These are phyloP conservation scores for Alloteropsis semialata DNA, from an alignment of 176 grass and related monocot species.

Conservation along the genomic window DNA sequence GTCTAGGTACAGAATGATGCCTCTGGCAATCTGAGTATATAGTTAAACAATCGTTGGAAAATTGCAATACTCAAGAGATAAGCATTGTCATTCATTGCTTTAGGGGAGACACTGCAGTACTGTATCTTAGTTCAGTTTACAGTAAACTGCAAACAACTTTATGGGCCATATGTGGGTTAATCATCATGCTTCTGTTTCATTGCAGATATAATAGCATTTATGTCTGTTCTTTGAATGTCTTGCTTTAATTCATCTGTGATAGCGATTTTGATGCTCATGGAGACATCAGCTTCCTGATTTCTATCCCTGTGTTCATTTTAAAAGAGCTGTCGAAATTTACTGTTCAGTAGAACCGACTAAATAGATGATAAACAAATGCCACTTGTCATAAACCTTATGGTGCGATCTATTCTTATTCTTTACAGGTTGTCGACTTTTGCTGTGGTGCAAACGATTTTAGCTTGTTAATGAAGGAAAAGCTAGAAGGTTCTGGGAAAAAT, in stretches of 20 bases:
- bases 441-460: conserved; percentile 97
- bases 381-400: neutral
- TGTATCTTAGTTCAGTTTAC: neutral
- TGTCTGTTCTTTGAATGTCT: neutral
- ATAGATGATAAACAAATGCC: neutral
- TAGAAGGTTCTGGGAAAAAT: conserved; percentile 69
- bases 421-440: conserved; percentile 91
- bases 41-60: neutral
- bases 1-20: neutral
- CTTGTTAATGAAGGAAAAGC: conserved; percentile 72
- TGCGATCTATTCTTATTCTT: conserved; percentile 18
- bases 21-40: neutral
- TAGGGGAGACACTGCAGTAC: neutral
- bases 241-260: neutral
- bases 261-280: neutral
- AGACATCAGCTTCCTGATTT: neutral
- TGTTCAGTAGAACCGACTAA: neutral
- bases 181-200: neutral
- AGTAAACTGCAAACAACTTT: neutral
- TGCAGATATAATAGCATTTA: neutral
- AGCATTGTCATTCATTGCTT: neutral
- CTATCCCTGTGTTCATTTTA: neutral
- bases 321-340: neutral
- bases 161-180: neutral
- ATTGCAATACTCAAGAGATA: neutral